phyloP scores from a whole-genome alignment of 129 eudicot genomes.

The Flaveria brownii region DNA sequence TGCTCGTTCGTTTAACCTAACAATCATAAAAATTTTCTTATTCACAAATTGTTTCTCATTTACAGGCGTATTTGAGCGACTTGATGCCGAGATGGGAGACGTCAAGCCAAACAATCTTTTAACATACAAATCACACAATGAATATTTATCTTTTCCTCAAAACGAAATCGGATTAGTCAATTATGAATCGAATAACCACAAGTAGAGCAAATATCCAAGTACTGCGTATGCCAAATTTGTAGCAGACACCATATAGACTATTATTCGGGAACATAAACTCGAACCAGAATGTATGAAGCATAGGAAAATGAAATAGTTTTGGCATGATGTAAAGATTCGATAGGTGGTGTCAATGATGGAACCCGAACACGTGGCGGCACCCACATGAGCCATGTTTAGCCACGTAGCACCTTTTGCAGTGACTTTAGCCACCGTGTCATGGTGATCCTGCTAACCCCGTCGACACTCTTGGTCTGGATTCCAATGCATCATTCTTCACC shows the following conservation, averaged over 20 bases:
- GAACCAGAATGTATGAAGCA: neutral
- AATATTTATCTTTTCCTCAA: too few relatives aligned
- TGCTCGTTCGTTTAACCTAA: too few relatives aligned
- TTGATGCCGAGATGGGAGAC: too few relatives aligned
- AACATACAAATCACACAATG: too few relatives aligned
- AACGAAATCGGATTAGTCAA: too few relatives aligned
- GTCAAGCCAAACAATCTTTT: too few relatives aligned
- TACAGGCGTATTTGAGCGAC: too few relatives aligned
- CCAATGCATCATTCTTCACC: neutral
- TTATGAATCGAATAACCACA: too few relatives aligned
- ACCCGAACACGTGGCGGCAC: conserved; percentile 3
- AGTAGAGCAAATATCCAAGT: too few relatives aligned
- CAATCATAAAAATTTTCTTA: too few relatives aligned
- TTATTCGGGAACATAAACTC: conserved; percentile 12
- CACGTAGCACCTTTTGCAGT: conserved; percentile 22
- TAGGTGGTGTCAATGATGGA: conserved; percentile 26
- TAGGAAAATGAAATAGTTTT: conserved; percentile 7
- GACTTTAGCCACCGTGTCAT: conserved; percentile 8
- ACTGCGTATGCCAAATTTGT: too few relatives aligned
- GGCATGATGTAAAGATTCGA: neutral
- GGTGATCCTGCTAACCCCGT: neutral
- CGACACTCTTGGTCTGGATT: neutral
- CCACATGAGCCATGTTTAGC: conserved; percentile 4
- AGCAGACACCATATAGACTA: neutral
- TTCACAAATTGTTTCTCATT: too few relatives aligned